Percentiles rank a stretch among this genome's conserved stretches.
These are phyloP conservation scores for Podochytrium sp. DNA, from an alignment of 192 early-diverging fungal species.

Conservation along the genomic window DNA sequence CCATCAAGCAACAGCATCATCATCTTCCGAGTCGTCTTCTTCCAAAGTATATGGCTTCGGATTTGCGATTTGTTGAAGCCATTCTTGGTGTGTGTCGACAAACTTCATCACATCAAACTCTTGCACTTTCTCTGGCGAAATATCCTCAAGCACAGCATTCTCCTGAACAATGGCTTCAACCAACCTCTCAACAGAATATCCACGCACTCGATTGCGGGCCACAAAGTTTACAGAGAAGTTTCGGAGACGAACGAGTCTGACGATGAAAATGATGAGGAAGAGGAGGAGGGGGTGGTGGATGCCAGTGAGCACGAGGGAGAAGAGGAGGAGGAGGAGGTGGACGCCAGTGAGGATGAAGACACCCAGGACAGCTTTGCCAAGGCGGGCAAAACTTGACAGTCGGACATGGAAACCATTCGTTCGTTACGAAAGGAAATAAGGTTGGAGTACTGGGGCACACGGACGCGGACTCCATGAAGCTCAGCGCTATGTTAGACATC, in stretches of 20 bases:
- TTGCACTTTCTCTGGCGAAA: too few relatives aligned
- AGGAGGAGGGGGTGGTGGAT: constrained; percentile 40
- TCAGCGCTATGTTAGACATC: constrained; percentile 77
- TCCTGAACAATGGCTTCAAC: too few relatives aligned
- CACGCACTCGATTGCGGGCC: too few relatives aligned
- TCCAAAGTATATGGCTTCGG: too few relatives aligned
- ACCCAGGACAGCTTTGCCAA: constrained; percentile 64
- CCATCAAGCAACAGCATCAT: too few relatives aligned
- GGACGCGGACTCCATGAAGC: constrained; percentile 72
- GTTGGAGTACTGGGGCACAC: constrained; percentile 89
- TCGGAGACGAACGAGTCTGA: constrained; percentile 60
- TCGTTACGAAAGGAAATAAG: constrained; percentile 84
- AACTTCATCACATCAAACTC: too few relatives aligned
- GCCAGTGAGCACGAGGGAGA: constrained; percentile 49
- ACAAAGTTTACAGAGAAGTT: constrained; percentile 77
- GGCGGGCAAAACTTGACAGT: constrained; percentile 80
- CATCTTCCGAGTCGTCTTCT: too few relatives aligned
- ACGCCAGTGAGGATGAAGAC: constrained; percentile 8
- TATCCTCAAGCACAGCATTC: too few relatives aligned
- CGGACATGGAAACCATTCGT: constrained; percentile 86
- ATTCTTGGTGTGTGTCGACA: too few relatives aligned
- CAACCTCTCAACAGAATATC: too few relatives aligned
- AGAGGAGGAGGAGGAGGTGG: not conserved
- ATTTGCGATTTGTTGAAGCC: too few relatives aligned
- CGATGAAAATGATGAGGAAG: constrained; percentile 55